Evolutionary conservation across 1,139 yeast genomes (phyloP), one percentile per base, ranked within the genome.

Genomic region (Pichia sp.): DNA sequence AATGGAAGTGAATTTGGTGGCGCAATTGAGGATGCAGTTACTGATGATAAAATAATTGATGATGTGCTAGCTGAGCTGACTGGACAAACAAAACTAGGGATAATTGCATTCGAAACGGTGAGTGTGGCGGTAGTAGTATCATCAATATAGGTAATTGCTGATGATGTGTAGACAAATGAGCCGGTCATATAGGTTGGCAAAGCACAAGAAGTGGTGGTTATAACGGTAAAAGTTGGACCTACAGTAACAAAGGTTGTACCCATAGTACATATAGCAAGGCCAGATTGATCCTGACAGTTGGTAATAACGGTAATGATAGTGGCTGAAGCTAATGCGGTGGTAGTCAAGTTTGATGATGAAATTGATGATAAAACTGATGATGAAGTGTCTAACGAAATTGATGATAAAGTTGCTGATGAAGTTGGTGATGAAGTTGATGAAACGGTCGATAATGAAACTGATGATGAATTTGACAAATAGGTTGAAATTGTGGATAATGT

Each of bases 61-160:
- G n/a, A n/a, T n/a, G n/a, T n/a, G n/a, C n/a, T n/a, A n/a, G n/a
- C n/a, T n/a, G n/a, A n/a, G n/a, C n/a, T n/a, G 2, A 30, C 5
- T 22, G 45, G 43, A 33, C 50, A 50, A n/a, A 16, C 32, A 16
- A 45, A 44, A 6, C 38, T 37, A 22, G 53, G 52, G 8, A 41
- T 28, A 32, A 46, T 30, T 11, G 34, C 44, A 20, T 46, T 44
- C 20, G 44, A 38, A 27, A 50, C 30, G 5, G 47, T 46, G 16
- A 46, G 30, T 0, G 32, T 41, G 23, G 46, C 41, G 22, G 46
- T 47, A 7, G 38, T 41, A 10, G 51, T 53, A 27, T 48, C 46
- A 10, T 40, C 30, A 25, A 35, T 23, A 30, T 42, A 36, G 1
- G 42, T 42, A 5, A 40, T 16, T 12, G 37, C 16, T n/a, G 46